Percentiles rank a stretch among this genome's conserved stretches.
These are phyloP conservation scores for Polychytrium aggregatum DNA, from an alignment of 192 early-diverging fungal species.

Conservation along the genomic window DNA sequence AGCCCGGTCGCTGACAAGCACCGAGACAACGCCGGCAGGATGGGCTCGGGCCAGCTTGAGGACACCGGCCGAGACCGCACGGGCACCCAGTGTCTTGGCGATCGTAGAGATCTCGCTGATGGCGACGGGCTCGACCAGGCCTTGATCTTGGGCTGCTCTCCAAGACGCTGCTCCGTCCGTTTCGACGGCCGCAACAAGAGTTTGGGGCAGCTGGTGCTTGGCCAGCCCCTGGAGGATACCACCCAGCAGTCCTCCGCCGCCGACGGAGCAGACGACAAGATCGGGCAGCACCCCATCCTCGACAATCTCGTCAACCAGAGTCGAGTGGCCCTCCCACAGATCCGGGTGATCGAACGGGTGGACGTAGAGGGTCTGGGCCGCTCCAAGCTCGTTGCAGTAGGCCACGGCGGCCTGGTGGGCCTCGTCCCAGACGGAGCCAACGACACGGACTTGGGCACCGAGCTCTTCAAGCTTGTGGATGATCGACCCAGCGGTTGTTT, in stretches of 20 bases:
- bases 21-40: constrained; percentile 5
- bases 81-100: constrained; percentile 25
- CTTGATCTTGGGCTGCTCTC: not conserved
- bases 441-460: constrained; percentile 16
- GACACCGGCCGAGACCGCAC: constrained; percentile 5
- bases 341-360: constrained; percentile 25
- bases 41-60: constrained; percentile 8
- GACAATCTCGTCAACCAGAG: constrained; percentile 17
- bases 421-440: constrained; percentile 24
- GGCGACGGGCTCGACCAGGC: not conserved
- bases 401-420: constrained; percentile 15
- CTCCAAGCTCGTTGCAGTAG: constrained; percentile 1
- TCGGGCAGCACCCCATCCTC: constrained; percentile 13
- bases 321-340: constrained; percentile 21
- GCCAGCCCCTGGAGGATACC: constrained; percentile 18
- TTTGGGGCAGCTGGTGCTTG: not conserved
- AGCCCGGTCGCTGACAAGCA: constrained; percentile 15
- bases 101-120: constrained; percentile 14
- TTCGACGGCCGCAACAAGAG: constrained; percentile 20
- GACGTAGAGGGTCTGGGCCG: constrained; percentile 9
- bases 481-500: constrained; percentile 8
- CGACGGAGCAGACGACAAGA: constrained; percentile 22
- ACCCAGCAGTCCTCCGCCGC: constrained; percentile 24
- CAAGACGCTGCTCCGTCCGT: constrained; percentile 18
- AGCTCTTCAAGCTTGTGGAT: constrained; percentile 1